These are phyloP conservation scores for Trichoderma orchidacearum DNA, from an alignment of 495 filamentous ascomycete genomes.

Conservation along the genomic window DNA sequence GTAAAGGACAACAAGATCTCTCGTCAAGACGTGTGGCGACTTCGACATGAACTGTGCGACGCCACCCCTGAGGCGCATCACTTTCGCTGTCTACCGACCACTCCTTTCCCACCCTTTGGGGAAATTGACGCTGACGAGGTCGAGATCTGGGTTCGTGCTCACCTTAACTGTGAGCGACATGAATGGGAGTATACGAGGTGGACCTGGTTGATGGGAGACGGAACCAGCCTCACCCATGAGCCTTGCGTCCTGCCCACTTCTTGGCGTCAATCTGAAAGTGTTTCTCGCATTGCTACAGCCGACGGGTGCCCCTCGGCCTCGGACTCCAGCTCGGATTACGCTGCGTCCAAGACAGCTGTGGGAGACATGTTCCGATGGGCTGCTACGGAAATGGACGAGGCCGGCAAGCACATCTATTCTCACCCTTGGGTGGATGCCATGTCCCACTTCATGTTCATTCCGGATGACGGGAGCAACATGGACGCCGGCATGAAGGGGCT, in stretches of 20 bases:
- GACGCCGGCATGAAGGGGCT: not conserved
- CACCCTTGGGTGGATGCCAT: not conserved
- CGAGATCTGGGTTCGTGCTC: not conserved
- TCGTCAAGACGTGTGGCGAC: not conserved
- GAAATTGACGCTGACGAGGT: not conserved
- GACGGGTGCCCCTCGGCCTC: not conserved
- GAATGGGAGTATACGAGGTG: not conserved
- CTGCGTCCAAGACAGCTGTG: not conserved
- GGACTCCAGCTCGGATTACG: not conserved
- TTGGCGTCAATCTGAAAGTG: not conserved
- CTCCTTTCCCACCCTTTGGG: not conserved
- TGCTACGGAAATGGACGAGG: not conserved
- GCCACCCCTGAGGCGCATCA: too few species aligned
- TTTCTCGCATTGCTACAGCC: not conserved
- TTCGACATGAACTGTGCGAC: not conserved
- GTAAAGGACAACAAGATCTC: not conserved
- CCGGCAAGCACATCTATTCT: not conserved
- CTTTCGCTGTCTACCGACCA: not conserved
- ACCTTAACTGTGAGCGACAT: not conserved
- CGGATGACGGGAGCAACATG: not conserved
- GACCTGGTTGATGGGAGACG: not conserved
- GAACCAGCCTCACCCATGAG: not conserved
- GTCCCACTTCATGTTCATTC: not conserved
- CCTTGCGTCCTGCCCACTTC: not conserved
- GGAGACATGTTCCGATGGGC: not conserved